Conservation (phyloP, 2,329 filamentous ascomycete genomes). For the Calonectria multiphialidica region DNA sequence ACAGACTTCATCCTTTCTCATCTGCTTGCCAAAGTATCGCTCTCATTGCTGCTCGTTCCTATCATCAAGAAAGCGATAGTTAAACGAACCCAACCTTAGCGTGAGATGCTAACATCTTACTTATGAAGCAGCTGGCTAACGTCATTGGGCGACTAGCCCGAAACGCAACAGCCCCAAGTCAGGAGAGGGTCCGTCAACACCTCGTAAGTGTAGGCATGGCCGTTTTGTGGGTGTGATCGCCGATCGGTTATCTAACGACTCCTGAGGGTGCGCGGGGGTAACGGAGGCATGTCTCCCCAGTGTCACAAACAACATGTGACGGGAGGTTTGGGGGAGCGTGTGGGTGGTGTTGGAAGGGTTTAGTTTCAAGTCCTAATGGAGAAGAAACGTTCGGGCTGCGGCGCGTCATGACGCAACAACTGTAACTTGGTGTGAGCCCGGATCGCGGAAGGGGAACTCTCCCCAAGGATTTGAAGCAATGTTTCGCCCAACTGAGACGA, state of each 20-base stretch:
- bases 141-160: conserved; percentile 31
- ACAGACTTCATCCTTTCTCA: background rate
- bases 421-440: background rate
- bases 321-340: conserved; percentile 1
- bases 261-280: conserved; percentile 25
- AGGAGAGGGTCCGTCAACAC: conserved; percentile 12
- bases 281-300: conserved; percentile 16
- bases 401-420: background rate
- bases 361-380: background rate
- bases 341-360: background rate
- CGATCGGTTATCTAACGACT: conserved; percentile 42
- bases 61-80: background rate
- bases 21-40: background rate
- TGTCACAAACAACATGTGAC: conserved; percentile 22
- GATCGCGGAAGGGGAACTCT: background rate
- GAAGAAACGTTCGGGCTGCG: background rate
- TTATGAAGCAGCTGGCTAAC: conserved; percentile 28
- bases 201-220: conserved; percentile 22
- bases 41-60: background rate
- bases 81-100: conserved; percentile 20
- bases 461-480: background rate
- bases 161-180: conserved; percentile 13
- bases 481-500: background rate
- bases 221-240: conserved; percentile 35
- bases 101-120: conserved; percentile 15